Percentiles rank a stretch among this genome's conserved stretches.
These are phyloP conservation scores for Phylloporus sp. DNA, from an alignment of 768 basidiomycete species.

Conservation along the genomic window DNA sequence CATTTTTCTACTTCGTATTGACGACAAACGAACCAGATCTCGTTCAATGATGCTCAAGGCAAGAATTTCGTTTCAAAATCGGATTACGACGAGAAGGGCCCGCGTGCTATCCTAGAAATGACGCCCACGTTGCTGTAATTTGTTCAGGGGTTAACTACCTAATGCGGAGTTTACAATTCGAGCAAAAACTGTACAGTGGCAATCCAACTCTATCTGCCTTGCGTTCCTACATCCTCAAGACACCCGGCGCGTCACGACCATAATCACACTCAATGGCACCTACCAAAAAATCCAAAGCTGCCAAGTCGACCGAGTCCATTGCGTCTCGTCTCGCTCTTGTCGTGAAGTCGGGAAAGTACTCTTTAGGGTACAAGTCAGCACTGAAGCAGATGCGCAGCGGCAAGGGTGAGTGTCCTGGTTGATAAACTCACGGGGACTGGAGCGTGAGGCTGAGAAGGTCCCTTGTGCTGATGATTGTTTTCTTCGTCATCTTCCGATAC, in stretches of 20 bases:
- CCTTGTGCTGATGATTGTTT: slow-evolving; percentile 62
- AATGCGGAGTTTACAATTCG: slow-evolving; percentile 23
- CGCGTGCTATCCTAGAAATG: slow-evolving; percentile 71
- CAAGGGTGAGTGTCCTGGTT: slow-evolving; percentile 69
- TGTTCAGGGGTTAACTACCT: slow-evolving; percentile 1
- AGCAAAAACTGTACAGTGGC: slow-evolving; percentile 29
- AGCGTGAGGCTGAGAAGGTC: slow-evolving; percentile 99
- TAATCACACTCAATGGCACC: slow-evolving; percentile 70
- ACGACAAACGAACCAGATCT: slow-evolving; percentile 43
- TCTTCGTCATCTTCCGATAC: slow-evolving; percentile 20
- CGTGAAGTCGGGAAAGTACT: slow-evolving; percentile 98
- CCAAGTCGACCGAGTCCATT: slow-evolving; percentile 93
- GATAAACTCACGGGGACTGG: slow-evolving; percentile 80
- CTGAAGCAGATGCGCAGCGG: slow-evolving; percentile 97
- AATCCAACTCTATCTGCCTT: slow-evolving; percentile 16
- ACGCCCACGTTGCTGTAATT: slow-evolving; percentile 65
- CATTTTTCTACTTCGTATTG: neutral
- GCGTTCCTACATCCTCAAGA: slow-evolving; percentile 18
- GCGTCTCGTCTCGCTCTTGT: slow-evolving; percentile 89
- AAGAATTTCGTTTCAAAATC: slow-evolving; percentile 74
- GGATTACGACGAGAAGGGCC: slow-evolving; percentile 71
- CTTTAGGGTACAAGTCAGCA: slow-evolving; percentile 95
- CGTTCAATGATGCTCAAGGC: slow-evolving; percentile 63
- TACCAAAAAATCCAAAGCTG: slow-evolving; percentile 90
- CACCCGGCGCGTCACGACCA: slow-evolving; percentile 12